Conservation (phyloP, 2,329 filamentous ascomycete genomes). For the Cladophialophora exuberans region DNA sequence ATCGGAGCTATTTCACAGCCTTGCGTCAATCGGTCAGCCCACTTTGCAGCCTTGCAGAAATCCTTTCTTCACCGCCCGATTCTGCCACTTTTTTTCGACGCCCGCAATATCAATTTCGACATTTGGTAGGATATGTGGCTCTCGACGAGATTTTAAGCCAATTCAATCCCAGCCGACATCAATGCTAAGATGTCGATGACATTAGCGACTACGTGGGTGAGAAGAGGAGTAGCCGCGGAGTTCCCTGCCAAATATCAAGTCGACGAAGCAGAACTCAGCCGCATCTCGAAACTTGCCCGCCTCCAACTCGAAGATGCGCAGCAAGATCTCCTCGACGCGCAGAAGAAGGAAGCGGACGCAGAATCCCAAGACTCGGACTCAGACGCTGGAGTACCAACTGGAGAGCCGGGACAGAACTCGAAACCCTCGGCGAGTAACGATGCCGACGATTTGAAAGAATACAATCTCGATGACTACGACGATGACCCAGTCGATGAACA, state of each 20-base stretch:
- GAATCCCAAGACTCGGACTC: conserved; percentile 32
- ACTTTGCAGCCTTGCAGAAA: conserved; percentile 16
- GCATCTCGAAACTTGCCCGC: conserved; percentile 74
- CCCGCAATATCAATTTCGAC: too few species aligned
- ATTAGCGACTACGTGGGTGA: conserved; percentile 75
- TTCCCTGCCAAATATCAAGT: conserved; percentile 76
- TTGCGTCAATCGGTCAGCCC: too few species aligned
- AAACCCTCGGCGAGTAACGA: conserved; percentile 53
- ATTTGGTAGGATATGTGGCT: too few species aligned
- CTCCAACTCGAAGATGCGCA: conserved; percentile 89
- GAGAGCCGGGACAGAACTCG: background rate
- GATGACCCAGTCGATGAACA: conserved; percentile 69
- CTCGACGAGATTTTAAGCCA: too few species aligned
- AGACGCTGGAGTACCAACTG: conserved; percentile 27
- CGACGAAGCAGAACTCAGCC: conserved; percentile 73
- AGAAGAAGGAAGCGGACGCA: conserved; percentile 45
- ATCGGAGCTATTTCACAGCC: too few species aligned
- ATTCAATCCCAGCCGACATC: too few species aligned
- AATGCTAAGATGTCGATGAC: conserved; percentile 64
- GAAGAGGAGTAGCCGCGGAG: conserved; percentile 73
- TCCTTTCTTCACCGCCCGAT: conserved; percentile 22
- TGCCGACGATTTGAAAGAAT: conserved; percentile 92
- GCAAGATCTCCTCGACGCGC: conserved; percentile 65
- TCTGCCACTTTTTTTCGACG: conserved; percentile 24
- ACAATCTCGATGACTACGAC: conserved; percentile 95